Percentiles rank a stretch among this genome's conserved stretches.
Evolutionary conservation across 2,329 filamentous ascomycete genomes (phyloP).

Genomic region (Cyphellophora europaea): DNA sequence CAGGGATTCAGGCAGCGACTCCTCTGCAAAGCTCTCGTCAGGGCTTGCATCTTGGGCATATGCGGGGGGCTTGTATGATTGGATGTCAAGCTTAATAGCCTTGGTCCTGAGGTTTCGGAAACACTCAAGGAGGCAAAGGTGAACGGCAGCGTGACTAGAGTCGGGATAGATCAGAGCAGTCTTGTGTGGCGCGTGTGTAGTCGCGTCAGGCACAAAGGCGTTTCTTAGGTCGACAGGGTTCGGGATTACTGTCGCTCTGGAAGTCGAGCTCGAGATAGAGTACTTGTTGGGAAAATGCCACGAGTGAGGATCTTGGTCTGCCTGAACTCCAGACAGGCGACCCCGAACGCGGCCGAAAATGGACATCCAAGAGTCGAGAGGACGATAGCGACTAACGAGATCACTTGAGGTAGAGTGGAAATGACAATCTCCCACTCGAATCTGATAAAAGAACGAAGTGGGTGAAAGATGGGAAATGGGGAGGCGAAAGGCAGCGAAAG

Average conservation of each 20-base stretch:
- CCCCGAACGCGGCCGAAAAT: slow-evolving; percentile 2
- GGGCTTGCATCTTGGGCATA: slow-evolving; percentile 2
- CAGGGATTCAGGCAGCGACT: slow-evolving; percentile 1
- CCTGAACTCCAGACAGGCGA: neutral
- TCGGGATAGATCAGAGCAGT: slow-evolving; percentile 7
- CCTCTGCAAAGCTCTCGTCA: neutral
- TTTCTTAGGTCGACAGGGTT: slow-evolving; percentile 8
- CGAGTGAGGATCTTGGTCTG: slow-evolving; percentile 4
- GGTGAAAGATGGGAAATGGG: too few species aligned
- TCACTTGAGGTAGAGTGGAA: too few species aligned
- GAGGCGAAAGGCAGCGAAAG: too few species aligned
- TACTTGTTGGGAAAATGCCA: slow-evolving; percentile 5
- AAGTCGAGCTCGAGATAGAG: neutral
- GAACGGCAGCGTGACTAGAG: slow-evolving; percentile 9
- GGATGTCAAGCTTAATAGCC: slow-evolving; percentile 2
- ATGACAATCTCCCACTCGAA: too few species aligned
- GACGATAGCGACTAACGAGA: too few species aligned
- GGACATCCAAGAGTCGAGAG: neutral
- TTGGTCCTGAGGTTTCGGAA: slow-evolving; percentile 8
- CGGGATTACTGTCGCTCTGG: slow-evolving; percentile 8
- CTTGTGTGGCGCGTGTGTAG: neutral
- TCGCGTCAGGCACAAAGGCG: slow-evolving; percentile 6
- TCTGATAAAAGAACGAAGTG: too few species aligned
- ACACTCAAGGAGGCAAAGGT: slow-evolving; percentile 12
- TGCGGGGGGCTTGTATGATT: slow-evolving; percentile 4